Conservation (phyloP, 176 grass and related monocot species). For the Saccharum spontaneum region DNA sequence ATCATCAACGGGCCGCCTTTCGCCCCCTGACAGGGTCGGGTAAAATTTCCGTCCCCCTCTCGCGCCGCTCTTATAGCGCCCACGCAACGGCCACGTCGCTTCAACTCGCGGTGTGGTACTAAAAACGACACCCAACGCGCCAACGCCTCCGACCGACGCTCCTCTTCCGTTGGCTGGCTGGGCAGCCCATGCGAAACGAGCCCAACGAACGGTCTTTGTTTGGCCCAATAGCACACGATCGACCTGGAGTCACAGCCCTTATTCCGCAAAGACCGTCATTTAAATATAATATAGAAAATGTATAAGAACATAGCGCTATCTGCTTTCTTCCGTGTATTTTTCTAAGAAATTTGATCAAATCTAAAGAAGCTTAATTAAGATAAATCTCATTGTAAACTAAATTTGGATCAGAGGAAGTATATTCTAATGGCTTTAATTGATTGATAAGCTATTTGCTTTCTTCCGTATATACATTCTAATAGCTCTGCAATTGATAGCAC, state of each 20-base stretch:
- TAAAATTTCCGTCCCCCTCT: rapidly evolving
- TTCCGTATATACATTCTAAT: not conserved
- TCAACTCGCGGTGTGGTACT: slow-evolving; percentile 24
- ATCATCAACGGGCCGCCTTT: slow-evolving; percentile 68
- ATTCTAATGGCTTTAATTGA: not conserved
- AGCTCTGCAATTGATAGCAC: not conserved
- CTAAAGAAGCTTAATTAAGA: not conserved
- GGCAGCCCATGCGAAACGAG: not conserved
- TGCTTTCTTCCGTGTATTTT: not conserved
- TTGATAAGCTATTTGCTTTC: not conserved
- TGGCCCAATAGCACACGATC: not conserved
- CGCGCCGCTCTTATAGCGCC: not conserved
- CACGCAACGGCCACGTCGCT: rapidly evolving
- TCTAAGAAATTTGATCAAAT: not conserved
- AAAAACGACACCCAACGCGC: not conserved
- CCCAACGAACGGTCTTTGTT: not conserved
- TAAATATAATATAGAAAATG: too few relatives aligned
- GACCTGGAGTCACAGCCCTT: not conserved
- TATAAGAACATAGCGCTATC: not conserved
- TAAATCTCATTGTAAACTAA: not conserved
- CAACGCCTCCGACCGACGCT: not conserved
- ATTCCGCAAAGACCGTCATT: not conserved
- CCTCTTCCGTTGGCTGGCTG: too few relatives aligned
- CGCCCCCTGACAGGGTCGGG: slow-evolving; percentile 58
- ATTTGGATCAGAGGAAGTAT: not conserved